phyloP scores from a whole-genome alignment of 495 filamentous ascomycete species.

The Aspergillus hancockii region DNA sequence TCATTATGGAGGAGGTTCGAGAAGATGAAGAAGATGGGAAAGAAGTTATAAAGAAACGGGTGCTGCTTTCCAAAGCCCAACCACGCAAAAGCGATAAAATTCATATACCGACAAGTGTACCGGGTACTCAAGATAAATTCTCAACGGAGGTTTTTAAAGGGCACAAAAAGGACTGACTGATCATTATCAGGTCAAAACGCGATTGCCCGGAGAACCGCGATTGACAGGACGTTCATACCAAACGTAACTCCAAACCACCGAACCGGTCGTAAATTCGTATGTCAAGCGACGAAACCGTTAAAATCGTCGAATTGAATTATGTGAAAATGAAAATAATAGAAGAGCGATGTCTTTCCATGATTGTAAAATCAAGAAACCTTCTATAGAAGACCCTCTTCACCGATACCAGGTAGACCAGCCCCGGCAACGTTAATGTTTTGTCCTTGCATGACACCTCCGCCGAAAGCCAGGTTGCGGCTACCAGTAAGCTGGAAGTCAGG shows the following conservation, averaged over 20 bases:
- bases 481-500: slow-evolving; percentile 49
- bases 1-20: background rate
- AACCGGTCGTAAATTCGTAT: slow-evolving; percentile 33
- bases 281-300: slow-evolving; percentile 22
- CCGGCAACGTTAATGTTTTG: slow-evolving; percentile 54
- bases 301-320: slow-evolving; percentile 26
- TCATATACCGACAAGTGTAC: slow-evolving; percentile 1
- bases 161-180: slow-evolving; percentile 10
- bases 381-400: slow-evolving; percentile 52
- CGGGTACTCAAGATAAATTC: background rate
- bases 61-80: background rate
- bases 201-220: slow-evolving; percentile 11
- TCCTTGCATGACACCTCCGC: slow-evolving; percentile 52
- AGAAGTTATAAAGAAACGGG: background rate
- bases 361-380: background rate
- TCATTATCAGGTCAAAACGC: slow-evolving; percentile 19
- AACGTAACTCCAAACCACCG: slow-evolving; percentile 31
- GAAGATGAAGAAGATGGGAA: background rate
- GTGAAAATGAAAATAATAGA: slow-evolving; percentile 14
- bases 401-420: slow-evolving; percentile 53
- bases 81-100: background rate
- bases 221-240: slow-evolving; percentile 24
- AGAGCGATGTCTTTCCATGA: slow-evolving; percentile 13
- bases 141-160: slow-evolving; percentile 1
- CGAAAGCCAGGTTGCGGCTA: slow-evolving; percentile 42